Conservation (phyloP, 2,329 filamentous ascomycete species). For the Akanthomyces lecanii region DNA sequence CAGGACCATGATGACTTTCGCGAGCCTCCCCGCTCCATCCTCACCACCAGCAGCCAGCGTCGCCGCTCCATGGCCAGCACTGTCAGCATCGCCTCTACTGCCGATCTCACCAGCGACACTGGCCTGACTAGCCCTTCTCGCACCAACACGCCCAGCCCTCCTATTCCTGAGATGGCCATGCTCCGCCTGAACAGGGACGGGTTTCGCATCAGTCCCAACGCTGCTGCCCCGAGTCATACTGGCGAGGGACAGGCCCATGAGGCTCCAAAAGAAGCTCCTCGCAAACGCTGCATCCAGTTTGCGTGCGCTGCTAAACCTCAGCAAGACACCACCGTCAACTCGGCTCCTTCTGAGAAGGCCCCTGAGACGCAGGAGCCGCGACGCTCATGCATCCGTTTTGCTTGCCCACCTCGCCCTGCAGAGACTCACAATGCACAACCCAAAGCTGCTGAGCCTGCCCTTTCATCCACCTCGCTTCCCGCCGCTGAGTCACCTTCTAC, state of each 20-base stretch:
- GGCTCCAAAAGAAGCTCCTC: slow-evolving; percentile 33
- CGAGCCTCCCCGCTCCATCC: slow-evolving; percentile 27
- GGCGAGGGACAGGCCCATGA: slow-evolving; percentile 39
- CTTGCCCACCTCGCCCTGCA: slow-evolving; percentile 56
- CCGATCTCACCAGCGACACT: slow-evolving; percentile 91
- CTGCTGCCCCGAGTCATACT: slow-evolving; percentile 24
- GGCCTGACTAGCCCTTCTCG: slow-evolving; percentile 86
- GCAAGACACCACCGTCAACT: slow-evolving; percentile 24
- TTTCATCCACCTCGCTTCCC: slow-evolving; percentile 1
- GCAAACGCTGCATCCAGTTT: slow-evolving; percentile 90
- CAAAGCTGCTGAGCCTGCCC: slow-evolving; percentile 16
- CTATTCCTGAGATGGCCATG: slow-evolving; percentile 58
- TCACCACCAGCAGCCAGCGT: slow-evolving; percentile 32
- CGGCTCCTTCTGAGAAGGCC: slow-evolving; percentile 31
- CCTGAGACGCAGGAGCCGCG: slow-evolving; percentile 38
- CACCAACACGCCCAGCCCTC: slow-evolving; percentile 83
- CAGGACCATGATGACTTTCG: slow-evolving; percentile 22
- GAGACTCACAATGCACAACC: slow-evolving; percentile 38
- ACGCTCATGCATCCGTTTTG: slow-evolving; percentile 70
- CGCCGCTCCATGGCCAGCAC: slow-evolving; percentile 73
- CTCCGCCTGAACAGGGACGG: slow-evolving; percentile 36
- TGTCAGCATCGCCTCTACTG: slow-evolving; percentile 74
- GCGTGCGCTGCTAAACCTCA: slow-evolving; percentile 68
- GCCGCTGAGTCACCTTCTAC: slow-evolving; percentile 23
- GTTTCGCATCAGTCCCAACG: slow-evolving; percentile 24